These are phyloP conservation scores for Aurinia saxatilis DNA, from an alignment of 345 rosid genomes.

Conservation along the genomic window DNA sequence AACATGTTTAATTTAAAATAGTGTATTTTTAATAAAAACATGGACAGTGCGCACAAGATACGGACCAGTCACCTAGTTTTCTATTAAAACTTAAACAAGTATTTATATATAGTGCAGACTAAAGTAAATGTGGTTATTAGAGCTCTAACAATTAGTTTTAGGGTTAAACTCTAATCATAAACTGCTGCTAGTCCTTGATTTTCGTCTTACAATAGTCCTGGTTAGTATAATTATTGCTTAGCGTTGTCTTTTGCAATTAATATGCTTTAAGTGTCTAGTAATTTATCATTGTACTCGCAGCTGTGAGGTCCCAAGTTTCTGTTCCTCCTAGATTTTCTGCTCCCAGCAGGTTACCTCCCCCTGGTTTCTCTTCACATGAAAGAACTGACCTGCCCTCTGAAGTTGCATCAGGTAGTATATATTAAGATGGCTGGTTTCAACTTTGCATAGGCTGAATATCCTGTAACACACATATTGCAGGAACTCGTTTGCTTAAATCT, in stretches of 20 bases:
- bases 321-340: conserved; percentile 88
- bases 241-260: neutral
- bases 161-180: no score
- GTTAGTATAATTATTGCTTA: conserved; percentile 37
- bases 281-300: conserved; percentile 2
- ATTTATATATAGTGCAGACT: no score
- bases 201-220: conserved; percentile 50
- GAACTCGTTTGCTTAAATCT: conserved; percentile 45
- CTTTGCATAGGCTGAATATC: neutral
- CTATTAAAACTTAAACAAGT: no score
- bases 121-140: no score
- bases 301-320: conserved; percentile 54
- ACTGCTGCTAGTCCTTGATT: conserved; percentile 28
- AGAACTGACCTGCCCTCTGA: conserved; percentile 48
- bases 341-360: conserved; percentile 85
- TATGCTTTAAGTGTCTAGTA: neutral
- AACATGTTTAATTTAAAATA: no score
- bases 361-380: conserved; percentile 75
- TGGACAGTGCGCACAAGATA: no score
- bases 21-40: no score
- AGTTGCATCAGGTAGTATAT: conserved; percentile 40
- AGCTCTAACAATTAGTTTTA: no score
- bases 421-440: neutral
- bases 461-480: conserved; percentile 25
- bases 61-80: no score